phyloP scores from a whole-genome alignment of 2,329 filamentous ascomycete species.

The Botrytis aclada region DNA sequence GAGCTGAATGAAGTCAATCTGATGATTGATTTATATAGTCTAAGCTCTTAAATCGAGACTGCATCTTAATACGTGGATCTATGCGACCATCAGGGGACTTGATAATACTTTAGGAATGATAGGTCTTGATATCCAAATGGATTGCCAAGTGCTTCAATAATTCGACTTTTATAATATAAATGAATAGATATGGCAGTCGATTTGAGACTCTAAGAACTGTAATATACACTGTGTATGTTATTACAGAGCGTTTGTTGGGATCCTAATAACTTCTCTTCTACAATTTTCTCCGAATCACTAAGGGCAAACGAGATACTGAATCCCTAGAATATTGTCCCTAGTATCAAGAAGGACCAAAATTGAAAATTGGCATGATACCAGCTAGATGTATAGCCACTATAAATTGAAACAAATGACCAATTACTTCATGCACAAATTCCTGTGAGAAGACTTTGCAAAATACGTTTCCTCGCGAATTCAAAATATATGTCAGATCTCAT shows the following conservation, averaged over 20 bases:
- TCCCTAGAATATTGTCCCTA: background rate
- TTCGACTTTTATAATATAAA: background rate
- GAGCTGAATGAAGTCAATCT: background rate
- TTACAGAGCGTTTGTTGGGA: background rate
- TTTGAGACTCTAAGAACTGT: too few relatives aligned
- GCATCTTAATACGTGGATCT: background rate
- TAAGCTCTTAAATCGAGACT: background rate
- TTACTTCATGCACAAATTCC: background rate
- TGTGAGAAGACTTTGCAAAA: background rate
- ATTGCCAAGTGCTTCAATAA: background rate
- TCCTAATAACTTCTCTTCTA: background rate
- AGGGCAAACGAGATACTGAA: background rate
- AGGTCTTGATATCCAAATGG: background rate
- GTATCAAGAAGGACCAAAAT: background rate
- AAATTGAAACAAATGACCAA: background rate
- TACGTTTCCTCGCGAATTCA: background rate
- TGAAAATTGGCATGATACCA: background rate
- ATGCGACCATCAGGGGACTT: too few relatives aligned
- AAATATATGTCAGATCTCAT: background rate
- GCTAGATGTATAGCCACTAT: background rate
- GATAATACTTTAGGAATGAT: background rate
- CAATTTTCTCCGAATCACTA: background rate
- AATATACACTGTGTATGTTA: background rate
- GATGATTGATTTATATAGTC: background rate
- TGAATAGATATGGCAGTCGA: background rate